Percentiles rank a stretch among this genome's conserved stretches.
Conservation (phyloP, 2,329 filamentous ascomycete genomes). For the Sporothrix mexicana region DNA sequence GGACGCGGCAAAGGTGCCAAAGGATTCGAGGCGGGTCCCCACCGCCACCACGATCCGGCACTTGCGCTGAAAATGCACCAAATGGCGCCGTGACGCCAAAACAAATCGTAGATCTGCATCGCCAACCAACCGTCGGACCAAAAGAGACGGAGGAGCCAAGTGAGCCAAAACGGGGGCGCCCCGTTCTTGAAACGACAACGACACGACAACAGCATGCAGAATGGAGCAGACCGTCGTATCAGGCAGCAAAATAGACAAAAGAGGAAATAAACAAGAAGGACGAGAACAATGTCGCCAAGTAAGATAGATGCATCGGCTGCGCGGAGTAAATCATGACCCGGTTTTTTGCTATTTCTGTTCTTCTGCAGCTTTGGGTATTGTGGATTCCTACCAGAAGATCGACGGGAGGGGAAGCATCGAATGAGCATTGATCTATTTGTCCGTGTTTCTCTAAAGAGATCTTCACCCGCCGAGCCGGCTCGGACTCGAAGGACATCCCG, state of each 20-base stretch:
- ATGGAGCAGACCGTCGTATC: neutral
- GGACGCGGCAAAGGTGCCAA: neutral
- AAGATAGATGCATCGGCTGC: neutral
- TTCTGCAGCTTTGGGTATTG: too few relatives aligned
- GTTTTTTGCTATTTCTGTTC: neutral
- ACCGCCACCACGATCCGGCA: neutral
- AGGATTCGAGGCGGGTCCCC: neutral
- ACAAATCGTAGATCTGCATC: neutral
- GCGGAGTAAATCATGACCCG: neutral
- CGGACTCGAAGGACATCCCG: neutral
- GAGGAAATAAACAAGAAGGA: slow-evolving; percentile 4
- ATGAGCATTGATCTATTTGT: neutral
- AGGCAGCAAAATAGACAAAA: neutral
- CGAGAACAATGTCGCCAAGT: neutral
- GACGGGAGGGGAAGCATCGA: neutral
- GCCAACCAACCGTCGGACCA: neutral
- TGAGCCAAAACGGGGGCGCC: neutral
- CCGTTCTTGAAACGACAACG: neutral
- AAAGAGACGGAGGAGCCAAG: neutral
- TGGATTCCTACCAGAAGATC: neutral
- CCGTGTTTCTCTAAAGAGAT: neutral
- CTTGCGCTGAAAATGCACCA: neutral
- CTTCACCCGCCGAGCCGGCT: neutral
- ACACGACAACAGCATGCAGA: neutral
- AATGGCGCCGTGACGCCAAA: neutral